Conservation (phyloP, 768 basidiomycete genomes). For the Trametes meyenii region DNA sequence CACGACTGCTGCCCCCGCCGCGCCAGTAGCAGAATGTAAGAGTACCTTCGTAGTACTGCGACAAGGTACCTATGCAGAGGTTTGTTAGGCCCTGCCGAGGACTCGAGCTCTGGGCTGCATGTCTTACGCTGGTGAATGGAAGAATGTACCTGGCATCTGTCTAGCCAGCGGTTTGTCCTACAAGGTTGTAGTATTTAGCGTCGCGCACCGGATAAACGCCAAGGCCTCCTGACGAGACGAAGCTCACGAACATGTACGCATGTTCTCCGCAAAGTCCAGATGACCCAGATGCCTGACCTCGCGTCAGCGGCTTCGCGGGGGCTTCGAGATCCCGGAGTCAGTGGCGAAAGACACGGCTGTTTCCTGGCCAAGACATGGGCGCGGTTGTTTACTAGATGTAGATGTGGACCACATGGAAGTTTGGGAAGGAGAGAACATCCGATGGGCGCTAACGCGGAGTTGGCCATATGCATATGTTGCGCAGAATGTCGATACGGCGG, state of each 20-base stretch:
- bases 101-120: neutral
- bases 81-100: neutral
- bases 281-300: too few species aligned
- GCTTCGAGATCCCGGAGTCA: too few species aligned
- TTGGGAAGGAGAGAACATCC: slow-evolving; percentile 3
- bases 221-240: too few species aligned
- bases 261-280: too few species aligned
- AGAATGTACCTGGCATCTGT: neutral
- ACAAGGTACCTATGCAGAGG: neutral
- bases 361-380: neutral
- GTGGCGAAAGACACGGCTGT: too few species aligned
- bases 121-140: neutral
- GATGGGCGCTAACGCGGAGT: slow-evolving; percentile 1
- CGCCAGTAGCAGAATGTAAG: neutral
- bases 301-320: too few species aligned
- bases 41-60: slow-evolving; percentile 5
- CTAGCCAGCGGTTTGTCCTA: too few species aligned
- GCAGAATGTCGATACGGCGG: neutral
- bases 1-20: neutral
- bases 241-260: too few species aligned
- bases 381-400: neutral
- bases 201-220: too few species aligned
- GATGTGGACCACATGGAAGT: slow-evolving; percentile 11
- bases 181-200: neutral
- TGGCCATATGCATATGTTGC: slow-evolving; percentile 1